A percentile compares a stretch with the other conserved stretches of the same genome.
phyloP scores from a whole-genome alignment of 352 stramenopile species.

The Globisporangium sylvaticum region DNA sequence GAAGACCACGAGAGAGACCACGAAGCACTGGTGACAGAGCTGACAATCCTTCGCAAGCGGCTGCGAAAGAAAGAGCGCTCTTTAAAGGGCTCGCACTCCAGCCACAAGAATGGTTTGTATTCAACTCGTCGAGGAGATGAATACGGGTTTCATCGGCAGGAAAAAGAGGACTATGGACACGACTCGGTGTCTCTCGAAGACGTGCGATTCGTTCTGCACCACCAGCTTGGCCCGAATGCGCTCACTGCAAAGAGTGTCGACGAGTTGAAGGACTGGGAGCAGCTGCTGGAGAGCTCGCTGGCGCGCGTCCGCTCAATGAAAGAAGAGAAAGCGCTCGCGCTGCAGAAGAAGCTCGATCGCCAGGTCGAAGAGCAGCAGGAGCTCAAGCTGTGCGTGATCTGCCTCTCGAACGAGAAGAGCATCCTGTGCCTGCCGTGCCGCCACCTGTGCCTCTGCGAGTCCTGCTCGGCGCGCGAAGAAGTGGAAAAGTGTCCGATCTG shows the following conservation, averaged over 20 bases:
- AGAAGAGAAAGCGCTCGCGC: constrained; percentile 71
- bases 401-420: constrained; percentile 74
- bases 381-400: constrained; percentile 86
- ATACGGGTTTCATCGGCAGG: neutral
- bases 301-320: constrained; percentile 49
- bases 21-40: constrained; percentile 61
- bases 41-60: constrained; percentile 40
- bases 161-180: neutral
- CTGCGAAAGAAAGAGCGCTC: constrained; percentile 30
- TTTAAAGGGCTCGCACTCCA: neutral
- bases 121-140: neutral
- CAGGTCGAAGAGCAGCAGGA: constrained; percentile 78
- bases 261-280: constrained; percentile 71
- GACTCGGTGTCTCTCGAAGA: constrained; percentile 19
- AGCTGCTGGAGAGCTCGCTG: constrained; percentile 59
- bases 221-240: constrained; percentile 18
- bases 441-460: constrained; percentile 76
- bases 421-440: constrained; percentile 82
- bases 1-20: constrained; percentile 66
- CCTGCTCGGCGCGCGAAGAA: constrained; percentile 65
- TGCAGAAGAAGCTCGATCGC: constrained; percentile 72
- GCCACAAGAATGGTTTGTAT: neutral
- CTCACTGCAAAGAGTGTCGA: constrained; percentile 34
- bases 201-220: constrained; percentile 25
- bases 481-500: constrained; percentile 82